Evolutionary conservation across 2,329 filamentous ascomycete species (phyloP), one percentile per base, ranked within the genome.

Genomic region (Botrytis galanthina): DNA sequence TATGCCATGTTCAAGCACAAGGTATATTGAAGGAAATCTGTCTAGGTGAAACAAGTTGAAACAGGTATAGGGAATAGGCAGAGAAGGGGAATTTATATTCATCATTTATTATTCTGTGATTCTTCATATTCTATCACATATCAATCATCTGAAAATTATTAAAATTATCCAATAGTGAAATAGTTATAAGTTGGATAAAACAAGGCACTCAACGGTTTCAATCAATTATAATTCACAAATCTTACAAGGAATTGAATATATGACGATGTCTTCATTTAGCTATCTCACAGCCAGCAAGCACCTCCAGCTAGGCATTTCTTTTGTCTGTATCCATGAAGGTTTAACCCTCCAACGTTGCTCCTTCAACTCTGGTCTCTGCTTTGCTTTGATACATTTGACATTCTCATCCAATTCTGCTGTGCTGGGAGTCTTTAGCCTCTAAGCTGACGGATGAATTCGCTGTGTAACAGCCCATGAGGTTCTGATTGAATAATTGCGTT

Each of bases 361-460:
- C n/a, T 29, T 0, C 5, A 29, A 5, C 14, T 54, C n/a, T 29
- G 12, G n/a, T 29, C 51, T 29, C 26, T 14, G 2, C 14, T n/a
- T 29, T 29, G 3, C 12, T 7, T 29, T 3, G 1, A n/a, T 16
- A 16, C 51, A 46, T n/a, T n/a, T 29, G 51, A 29, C 26, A n/a
- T 6, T n/a, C 10, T 29, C 12, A 54, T 54, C 51, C 14, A 18
- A 16, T 6, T 8, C 6, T 54, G 14, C n/a, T 16, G 14, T 29
- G 16, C 51, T 29, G 10, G 3, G 12, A 54, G n/a, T n/a, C 51
- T 14, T 54, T 14, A 18, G 14, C 14, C 14, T 29, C 16, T 18
- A 29, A 54, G 3, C n/a, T 2, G 16, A 18, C 14, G 14, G 29
- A n/a, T 8, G 26, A 2, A 0, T 29, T 6, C 5, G 14, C n/a